These are phyloP conservation scores for Plasmodium cynomolgi DNA, from an alignment of 169 alveolate species.

Conservation along the genomic window DNA sequence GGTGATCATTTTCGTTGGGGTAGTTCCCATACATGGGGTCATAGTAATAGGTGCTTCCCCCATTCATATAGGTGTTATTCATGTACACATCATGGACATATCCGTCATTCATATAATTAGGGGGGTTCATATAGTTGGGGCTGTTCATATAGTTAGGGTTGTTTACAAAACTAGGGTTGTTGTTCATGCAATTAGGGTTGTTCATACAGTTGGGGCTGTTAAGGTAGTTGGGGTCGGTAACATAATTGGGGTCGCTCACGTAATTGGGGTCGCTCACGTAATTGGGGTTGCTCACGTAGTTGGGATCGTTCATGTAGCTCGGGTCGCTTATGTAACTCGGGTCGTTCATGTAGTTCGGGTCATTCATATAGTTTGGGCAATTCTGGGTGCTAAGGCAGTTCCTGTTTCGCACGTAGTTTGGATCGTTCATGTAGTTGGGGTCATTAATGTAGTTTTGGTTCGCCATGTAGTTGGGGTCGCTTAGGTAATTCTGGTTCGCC, in stretches of 20 bases:
- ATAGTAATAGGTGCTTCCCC: constrained; percentile 37
- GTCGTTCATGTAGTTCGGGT: constrained; percentile 27
- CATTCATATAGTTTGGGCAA: background rate
- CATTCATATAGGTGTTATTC: constrained; percentile 51
- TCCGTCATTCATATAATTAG: constrained; percentile 15
- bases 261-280: constrained; percentile 6
- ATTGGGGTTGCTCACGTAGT: background rate
- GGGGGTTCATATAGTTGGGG: constrained; percentile 1
- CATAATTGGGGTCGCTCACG: background rate
- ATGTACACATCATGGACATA: constrained; percentile 13
- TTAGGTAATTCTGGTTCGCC: background rate
- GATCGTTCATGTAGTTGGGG: constrained; percentile 19
- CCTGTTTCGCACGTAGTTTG: constrained; percentile 1
- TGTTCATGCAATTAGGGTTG: constrained; percentile 10
- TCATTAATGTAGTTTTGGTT: constrained; percentile 22
- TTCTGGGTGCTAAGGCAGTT: background rate
- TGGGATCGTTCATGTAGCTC: background rate
- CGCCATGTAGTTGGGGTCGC: background rate
- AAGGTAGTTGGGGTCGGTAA: background rate
- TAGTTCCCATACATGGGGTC: constrained; percentile 18
- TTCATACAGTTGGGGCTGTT: background rate
- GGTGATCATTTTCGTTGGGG: constrained; percentile 24
- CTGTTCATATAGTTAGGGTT: constrained; percentile 5
- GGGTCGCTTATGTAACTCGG: constrained; percentile 5
- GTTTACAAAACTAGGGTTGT: background rate